phyloP scores from a whole-genome alignment of 768 basidiomycete species.

The Mycena polygramma region DNA sequence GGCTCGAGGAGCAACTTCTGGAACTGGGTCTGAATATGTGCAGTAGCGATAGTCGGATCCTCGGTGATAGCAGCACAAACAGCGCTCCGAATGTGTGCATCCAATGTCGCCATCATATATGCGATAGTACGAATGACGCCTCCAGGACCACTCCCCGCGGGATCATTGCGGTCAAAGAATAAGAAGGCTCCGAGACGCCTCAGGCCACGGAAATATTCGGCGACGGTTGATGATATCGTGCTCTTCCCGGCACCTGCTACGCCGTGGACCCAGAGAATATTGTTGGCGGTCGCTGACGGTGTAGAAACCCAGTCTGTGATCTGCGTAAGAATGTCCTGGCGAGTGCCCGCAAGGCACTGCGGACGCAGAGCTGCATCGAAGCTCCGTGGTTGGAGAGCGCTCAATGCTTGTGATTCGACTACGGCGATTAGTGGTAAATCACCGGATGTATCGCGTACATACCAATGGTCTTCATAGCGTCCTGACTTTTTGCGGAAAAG shows the following conservation, averaged over 20 bases:
- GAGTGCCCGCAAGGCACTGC: conserved; percentile 15
- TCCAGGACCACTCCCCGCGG: conserved; percentile 5
- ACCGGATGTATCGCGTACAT: not conserved
- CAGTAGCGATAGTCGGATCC: not conserved
- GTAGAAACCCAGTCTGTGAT: not conserved
- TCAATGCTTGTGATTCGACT: not conserved
- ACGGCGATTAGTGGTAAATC: too few species aligned
- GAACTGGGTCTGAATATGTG: conserved; percentile 11
- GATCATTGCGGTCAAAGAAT: conserved; percentile 36
- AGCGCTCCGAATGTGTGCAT: conserved; percentile 1
- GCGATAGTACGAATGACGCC: conserved; percentile 34
- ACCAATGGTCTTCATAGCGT: not conserved
- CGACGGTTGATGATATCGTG: not conserved
- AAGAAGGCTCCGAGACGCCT: conserved; percentile 38
- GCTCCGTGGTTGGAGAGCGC: not conserved
- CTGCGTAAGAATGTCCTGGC: not conserved
- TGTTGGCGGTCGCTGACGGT: not conserved
- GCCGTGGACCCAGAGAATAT: conserved; percentile 38
- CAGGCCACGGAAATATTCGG: not conserved
- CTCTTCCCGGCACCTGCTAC: conserved; percentile 21
- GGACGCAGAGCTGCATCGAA: not conserved
- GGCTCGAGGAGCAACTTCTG: conserved; percentile 3
- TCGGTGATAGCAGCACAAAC: not conserved
- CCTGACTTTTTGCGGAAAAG: too few species aligned
- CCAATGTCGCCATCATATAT: conserved; percentile 13